These are phyloP conservation scores for Helianthus annuus DNA, from an alignment of 129 eudicot species.

Conservation along the genomic window DNA sequence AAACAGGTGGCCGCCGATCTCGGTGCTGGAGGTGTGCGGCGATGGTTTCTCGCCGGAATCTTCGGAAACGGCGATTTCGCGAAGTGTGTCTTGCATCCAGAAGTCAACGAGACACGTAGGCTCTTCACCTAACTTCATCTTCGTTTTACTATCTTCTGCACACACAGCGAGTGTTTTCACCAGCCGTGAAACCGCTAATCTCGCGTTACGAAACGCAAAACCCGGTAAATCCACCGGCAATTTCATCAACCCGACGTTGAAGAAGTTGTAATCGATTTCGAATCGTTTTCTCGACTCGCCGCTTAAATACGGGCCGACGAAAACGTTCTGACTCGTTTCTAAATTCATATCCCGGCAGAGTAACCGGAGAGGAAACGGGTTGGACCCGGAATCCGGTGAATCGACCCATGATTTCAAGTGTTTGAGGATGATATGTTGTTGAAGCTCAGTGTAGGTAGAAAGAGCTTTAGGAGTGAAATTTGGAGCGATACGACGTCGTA, in stretches of 20 bases:
- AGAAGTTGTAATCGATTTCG: conserved; percentile 62
- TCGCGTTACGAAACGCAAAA: conserved; percentile 68
- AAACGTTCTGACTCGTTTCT: conserved; percentile 83
- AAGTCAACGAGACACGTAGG: conserved; percentile 71
- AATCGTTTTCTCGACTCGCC: conserved; percentile 42
- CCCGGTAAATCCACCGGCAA: conserved; percentile 80
- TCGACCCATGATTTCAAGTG: conserved; percentile 57
- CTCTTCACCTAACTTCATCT: conserved; percentile 49
- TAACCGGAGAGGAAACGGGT: conserved; percentile 52
- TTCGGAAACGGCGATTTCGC: conserved; percentile 42
- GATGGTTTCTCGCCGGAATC: conserved; percentile 27
- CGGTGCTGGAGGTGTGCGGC: conserved; percentile 36
- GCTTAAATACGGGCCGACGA: conserved; percentile 69
- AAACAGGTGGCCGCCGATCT: conserved; percentile 72
- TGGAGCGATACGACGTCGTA: conserved; percentile 91
- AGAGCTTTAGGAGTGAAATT: conserved; percentile 80
- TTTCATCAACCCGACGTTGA: conserved; percentile 75
- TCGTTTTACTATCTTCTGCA: conserved; percentile 56
- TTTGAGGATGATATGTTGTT: conserved; percentile 52
- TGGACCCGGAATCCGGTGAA: background rate
- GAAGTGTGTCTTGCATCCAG: conserved; percentile 75
- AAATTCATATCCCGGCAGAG: conserved; percentile 78
- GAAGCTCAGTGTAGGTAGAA: conserved; percentile 54
- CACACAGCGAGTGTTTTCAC: conserved; percentile 53
- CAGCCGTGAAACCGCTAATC: conserved; percentile 61